phyloP scores from a whole-genome alignment of 1,284 basidiomycete species.

The Sporisorium exsertum region DNA sequence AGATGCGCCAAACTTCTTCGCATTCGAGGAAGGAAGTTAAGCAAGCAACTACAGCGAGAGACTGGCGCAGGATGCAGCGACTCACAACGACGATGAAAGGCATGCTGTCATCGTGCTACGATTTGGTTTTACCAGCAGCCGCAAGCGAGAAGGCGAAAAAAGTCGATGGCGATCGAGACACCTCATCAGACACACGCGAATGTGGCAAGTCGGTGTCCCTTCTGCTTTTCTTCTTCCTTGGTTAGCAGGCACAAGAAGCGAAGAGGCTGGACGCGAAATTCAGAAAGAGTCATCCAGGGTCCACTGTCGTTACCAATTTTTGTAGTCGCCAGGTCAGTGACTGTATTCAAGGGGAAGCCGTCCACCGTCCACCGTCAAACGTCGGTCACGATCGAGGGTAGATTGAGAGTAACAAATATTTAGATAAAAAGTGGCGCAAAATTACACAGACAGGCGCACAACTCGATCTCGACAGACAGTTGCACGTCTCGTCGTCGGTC shows the following conservation, averaged over 20 bases:
- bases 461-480: constrained; percentile 8
- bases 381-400: constrained; percentile 6
- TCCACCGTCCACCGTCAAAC: background rate
- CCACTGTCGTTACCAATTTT: background rate
- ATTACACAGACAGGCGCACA: background rate
- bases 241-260: too few relatives aligned
- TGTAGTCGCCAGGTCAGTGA: background rate
- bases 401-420: background rate
- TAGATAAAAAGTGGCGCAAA: background rate
- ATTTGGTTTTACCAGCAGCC: background rate
- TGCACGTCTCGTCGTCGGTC: background rate
- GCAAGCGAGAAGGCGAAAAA: background rate
- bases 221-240: too few relatives aligned
- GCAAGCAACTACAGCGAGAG: background rate
- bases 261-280: too few relatives aligned
- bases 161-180: constrained; percentile 9
- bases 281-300: too few relatives aligned
- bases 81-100: background rate
- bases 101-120: background rate
- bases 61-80: background rate
- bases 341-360: background rate
- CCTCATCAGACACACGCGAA: background rate
- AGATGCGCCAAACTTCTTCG: background rate
- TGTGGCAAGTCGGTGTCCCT: background rate
- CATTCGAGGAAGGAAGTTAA: too few relatives aligned